A percentile compares a stretch with the other conserved stretches of the same genome.
Conservation (phyloP, 2,329 filamentous ascomycete genomes). For the Nemania sp. region DNA sequence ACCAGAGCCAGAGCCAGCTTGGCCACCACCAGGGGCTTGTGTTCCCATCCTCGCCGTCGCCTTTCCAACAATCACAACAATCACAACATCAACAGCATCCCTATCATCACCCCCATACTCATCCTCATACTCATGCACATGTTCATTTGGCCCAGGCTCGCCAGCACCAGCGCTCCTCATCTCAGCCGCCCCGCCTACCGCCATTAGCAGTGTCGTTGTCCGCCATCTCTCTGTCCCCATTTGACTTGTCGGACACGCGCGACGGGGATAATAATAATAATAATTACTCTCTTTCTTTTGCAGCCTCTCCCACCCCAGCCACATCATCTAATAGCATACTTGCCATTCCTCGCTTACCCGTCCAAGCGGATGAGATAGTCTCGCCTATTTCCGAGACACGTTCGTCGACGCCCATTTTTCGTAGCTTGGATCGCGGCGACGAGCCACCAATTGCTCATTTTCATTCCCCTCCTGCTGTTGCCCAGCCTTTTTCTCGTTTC, state of each 20-base stretch:
- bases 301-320: slow-evolving; percentile 27
- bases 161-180: slow-evolving; percentile 12
- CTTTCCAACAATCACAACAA: slow-evolving; percentile 7
- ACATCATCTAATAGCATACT: slow-evolving; percentile 35
- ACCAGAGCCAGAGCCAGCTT: slow-evolving; percentile 8
- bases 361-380: slow-evolving; percentile 48
- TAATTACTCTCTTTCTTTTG: slow-evolving; percentile 25
- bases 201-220: slow-evolving; percentile 33
- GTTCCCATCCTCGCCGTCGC: neutral
- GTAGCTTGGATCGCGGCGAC: slow-evolving; percentile 37
- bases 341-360: slow-evolving; percentile 39
- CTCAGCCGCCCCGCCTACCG: slow-evolving; percentile 40
- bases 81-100: neutral
- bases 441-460: slow-evolving; percentile 16
- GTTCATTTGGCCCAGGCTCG: slow-evolving; percentile 1
- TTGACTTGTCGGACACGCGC: slow-evolving; percentile 7
- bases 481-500: slow-evolving; percentile 32
- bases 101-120: slow-evolving; percentile 7
- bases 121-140: slow-evolving; percentile 16
- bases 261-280: slow-evolving; percentile 12
- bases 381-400: slow-evolving; percentile 51
- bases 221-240: slow-evolving; percentile 34
- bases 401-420: slow-evolving; percentile 40
- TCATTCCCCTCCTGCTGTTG: slow-evolving; percentile 1
- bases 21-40: slow-evolving; percentile 18